A percentile compares a stretch with the other conserved stretches of the same genome.
Evolutionary conservation across 1,139 yeast species (phyloP).

Genomic region (Yamadazyma diospyri): DNA sequence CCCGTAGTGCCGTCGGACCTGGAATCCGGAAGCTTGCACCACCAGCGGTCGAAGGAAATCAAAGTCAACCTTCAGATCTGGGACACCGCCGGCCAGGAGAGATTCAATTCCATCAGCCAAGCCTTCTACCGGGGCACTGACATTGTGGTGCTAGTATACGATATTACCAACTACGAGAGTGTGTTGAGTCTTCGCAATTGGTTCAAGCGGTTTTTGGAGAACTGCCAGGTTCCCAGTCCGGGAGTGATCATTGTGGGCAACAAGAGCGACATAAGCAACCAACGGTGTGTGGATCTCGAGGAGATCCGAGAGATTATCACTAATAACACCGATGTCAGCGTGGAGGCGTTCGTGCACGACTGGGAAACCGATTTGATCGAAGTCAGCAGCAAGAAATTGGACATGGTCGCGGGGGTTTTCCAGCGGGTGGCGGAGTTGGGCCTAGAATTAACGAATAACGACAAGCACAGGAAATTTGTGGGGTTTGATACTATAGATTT

Average conservation of each 20-base stretch:
- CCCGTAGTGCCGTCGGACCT: background rate
- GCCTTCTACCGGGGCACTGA: slow-evolving; percentile 63
- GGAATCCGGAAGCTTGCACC: background rate
- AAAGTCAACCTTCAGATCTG: slow-evolving; percentile 50
- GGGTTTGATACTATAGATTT: slow-evolving; percentile 42
- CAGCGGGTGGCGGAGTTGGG: slow-evolving; percentile 44
- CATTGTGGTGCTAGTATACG: slow-evolving; percentile 55
- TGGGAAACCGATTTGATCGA: slow-evolving; percentile 44
- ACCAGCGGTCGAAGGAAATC: background rate
- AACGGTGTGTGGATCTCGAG: slow-evolving; percentile 39
- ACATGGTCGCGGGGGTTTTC: slow-evolving; percentile 39
- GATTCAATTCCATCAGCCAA: slow-evolving; percentile 56
- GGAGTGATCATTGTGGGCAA: slow-evolving; percentile 56
- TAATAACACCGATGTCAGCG: slow-evolving; percentile 20
- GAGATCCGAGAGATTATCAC: slow-evolving; percentile 42
- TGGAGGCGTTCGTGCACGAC: slow-evolving; percentile 35
- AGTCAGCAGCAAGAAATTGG: slow-evolving; percentile 39
- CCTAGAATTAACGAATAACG: slow-evolving; percentile 16
- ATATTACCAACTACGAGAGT: slow-evolving; percentile 52
- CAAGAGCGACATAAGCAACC: slow-evolving; percentile 40
- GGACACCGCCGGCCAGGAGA: slow-evolving; percentile 70
- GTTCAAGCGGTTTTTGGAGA: slow-evolving; percentile 48
- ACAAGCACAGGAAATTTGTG: slow-evolving; percentile 21
- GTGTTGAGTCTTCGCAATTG: slow-evolving; percentile 50
- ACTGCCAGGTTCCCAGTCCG: slow-evolving; percentile 49